These are phyloP conservation scores for Ascochyta koolunga DNA, from an alignment of 2,329 filamentous ascomycete species.

Conservation along the genomic window DNA sequence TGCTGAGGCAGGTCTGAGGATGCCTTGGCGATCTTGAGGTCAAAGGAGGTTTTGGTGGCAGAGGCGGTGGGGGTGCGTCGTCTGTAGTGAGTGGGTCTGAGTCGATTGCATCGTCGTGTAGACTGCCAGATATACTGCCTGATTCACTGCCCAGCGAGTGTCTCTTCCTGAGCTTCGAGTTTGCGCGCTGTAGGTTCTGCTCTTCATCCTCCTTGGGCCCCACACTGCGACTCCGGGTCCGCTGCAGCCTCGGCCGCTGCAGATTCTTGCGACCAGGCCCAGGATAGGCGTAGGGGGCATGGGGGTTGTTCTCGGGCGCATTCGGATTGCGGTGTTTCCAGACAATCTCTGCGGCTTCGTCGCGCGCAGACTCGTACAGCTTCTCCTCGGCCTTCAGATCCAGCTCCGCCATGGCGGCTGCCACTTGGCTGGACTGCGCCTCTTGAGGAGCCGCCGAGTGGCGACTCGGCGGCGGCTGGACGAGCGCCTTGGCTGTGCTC, in stretches of 20 bases:
- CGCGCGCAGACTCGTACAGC: conserved; percentile 72
- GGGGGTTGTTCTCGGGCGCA: conserved; percentile 64
- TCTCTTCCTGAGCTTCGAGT: conserved; percentile 43
- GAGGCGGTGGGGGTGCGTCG: conserved; percentile 25
- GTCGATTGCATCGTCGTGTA: conserved; percentile 46
- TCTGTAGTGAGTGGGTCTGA: conserved; percentile 30
- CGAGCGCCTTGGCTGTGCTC: conserved; percentile 39
- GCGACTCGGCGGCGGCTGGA: conserved; percentile 44
- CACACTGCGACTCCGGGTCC: conserved; percentile 61
- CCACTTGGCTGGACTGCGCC: conserved; percentile 62
- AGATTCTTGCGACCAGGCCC: conserved; percentile 38
- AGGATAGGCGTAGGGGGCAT: conserved; percentile 61
- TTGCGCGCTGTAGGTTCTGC: conserved; percentile 40
- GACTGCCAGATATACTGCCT: conserved; percentile 47
- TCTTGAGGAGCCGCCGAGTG: too few species aligned
- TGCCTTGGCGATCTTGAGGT: conserved; percentile 33
- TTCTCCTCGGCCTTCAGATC: conserved; percentile 68
- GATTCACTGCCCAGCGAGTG: conserved; percentile 41
- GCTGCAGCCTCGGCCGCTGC: conserved; percentile 73
- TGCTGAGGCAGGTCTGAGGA: conserved; percentile 38
- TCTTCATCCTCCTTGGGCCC: conserved; percentile 37
- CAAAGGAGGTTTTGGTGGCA: conserved; percentile 30
- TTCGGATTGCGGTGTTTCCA: conserved; percentile 76
- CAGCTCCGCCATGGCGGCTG: conserved; percentile 76
- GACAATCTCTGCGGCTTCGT: conserved; percentile 80